phyloP scores from a whole-genome alignment of 441 rosid species.

The Corymbia citriodora region DNA sequence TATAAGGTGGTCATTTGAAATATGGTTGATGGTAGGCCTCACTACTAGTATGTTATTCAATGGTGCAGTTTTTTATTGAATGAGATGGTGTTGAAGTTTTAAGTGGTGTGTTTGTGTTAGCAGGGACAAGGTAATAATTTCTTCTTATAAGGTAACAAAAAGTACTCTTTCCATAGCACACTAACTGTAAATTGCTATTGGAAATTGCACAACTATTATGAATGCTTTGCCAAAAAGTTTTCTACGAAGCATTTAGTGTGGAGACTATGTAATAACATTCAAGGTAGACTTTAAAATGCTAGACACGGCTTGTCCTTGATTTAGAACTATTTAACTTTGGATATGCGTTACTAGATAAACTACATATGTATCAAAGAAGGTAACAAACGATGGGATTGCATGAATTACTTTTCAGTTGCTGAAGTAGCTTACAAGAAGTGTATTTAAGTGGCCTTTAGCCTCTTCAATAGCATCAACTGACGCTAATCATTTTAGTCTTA shows the following conservation, averaged over 20 bases:
- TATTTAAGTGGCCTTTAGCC: background rate
- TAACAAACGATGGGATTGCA: background rate
- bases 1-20: background rate
- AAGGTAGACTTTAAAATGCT: too few species aligned
- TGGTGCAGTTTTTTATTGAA: conserved; percentile 70
- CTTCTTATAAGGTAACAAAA: background rate
- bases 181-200: too few species aligned
- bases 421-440: background rate
- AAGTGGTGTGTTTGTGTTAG: conserved; percentile 88
- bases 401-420: background rate
- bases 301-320: background rate
- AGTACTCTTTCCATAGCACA: background rate
- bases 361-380: too few species aligned
- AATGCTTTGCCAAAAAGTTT: too few species aligned
- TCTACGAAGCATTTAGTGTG: background rate
- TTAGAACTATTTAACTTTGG: too few species aligned
- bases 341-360: too few species aligned
- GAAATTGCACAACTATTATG: too few species aligned
- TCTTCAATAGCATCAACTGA: background rate
- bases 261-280: background rate
- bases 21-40: conserved; percentile 3
- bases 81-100: conserved; percentile 68
- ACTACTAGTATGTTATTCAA: background rate
- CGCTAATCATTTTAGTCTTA: background rate
- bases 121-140: conserved; percentile 69